Conservation (phyloP, 169 alveolate genomes). For the Plasmodium billcollinsi region DNA sequence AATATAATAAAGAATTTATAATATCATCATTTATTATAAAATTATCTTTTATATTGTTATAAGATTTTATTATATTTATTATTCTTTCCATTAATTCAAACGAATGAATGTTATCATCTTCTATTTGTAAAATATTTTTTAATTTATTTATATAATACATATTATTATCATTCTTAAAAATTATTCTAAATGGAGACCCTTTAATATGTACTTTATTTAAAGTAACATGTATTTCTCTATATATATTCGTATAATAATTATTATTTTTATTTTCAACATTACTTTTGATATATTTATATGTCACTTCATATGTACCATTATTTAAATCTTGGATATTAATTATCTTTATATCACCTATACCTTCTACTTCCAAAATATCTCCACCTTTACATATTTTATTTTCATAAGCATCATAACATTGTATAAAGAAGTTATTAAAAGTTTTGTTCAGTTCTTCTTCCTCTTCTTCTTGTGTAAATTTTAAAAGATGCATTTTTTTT, state of each 20-base stretch:
- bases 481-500: neutral
- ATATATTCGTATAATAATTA: neutral
- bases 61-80: slow-evolving; percentile 23
- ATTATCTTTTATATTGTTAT: slow-evolving; percentile 31
- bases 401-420: slow-evolving; percentile 72
- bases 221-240: slow-evolving; percentile 56
- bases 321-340: slow-evolving; percentile 72
- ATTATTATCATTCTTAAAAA: slow-evolving; percentile 48
- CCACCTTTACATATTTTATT: slow-evolving; percentile 76
- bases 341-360: slow-evolving; percentile 78
- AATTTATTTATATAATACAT: slow-evolving; percentile 12
- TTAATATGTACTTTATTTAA: slow-evolving; percentile 57
- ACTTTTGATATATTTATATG: slow-evolving; percentile 25
- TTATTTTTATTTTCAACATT: neutral
- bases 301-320: slow-evolving; percentile 73
- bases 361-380: slow-evolving; percentile 74
- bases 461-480: neutral
- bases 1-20: neutral
- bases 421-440: slow-evolving; percentile 52
- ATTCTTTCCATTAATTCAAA: slow-evolving; percentile 12
- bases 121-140: slow-evolving; percentile 42
- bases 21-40: neutral
- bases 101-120: neutral
- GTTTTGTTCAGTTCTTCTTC: slow-evolving; percentile 39
- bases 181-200: slow-evolving; percentile 64